Conservation (phyloP, 208 protist species). For the Crithidia bombi region DNA sequence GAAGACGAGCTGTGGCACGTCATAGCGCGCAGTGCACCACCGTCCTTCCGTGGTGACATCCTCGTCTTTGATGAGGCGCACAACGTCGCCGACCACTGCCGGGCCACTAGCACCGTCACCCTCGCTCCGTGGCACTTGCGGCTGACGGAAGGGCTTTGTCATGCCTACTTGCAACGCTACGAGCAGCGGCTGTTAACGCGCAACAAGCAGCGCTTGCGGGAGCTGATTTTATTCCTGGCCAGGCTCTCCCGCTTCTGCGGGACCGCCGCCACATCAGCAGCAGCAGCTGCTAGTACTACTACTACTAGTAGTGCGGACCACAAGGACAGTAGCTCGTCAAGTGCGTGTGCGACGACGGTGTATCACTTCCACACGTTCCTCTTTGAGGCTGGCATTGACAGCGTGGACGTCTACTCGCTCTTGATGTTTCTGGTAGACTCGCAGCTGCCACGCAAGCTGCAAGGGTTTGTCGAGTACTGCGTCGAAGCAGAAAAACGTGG, state of each 20-base stretch:
- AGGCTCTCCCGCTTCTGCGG: slow-evolving; percentile 27
- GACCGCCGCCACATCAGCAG: not conserved
- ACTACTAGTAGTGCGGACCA: too few species aligned
- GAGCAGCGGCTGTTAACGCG: slow-evolving; percentile 75
- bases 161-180: slow-evolving; percentile 77
- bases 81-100: slow-evolving; percentile 95
- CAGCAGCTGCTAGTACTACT: slow-evolving; percentile 4
- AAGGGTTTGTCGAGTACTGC: slow-evolving; percentile 51
- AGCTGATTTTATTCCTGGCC: slow-evolving; percentile 74
- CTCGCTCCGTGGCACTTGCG: slow-evolving; percentile 52
- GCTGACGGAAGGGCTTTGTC: slow-evolving; percentile 47
- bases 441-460: slow-evolving; percentile 74
- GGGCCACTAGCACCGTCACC: slow-evolving; percentile 65
- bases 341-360: slow-evolving; percentile 1
- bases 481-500: slow-evolving; percentile 19
- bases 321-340: not conserved
- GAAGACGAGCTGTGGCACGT: slow-evolving; percentile 25
- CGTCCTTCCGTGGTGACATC: slow-evolving; percentile 78
- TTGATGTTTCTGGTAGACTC: slow-evolving; percentile 61
- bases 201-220: slow-evolving; percentile 90
- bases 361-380: slow-evolving; percentile 56
- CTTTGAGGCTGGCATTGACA: slow-evolving; percentile 79
- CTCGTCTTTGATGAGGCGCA: slow-evolving; percentile 97
- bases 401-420: slow-evolving; percentile 71
- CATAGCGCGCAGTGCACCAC: slow-evolving; percentile 31